A percentile compares a stretch with the other conserved stretches of the same genome.
Conservation (phyloP, 768 basidiomycete species). For the Boletus reticulatus region DNA sequence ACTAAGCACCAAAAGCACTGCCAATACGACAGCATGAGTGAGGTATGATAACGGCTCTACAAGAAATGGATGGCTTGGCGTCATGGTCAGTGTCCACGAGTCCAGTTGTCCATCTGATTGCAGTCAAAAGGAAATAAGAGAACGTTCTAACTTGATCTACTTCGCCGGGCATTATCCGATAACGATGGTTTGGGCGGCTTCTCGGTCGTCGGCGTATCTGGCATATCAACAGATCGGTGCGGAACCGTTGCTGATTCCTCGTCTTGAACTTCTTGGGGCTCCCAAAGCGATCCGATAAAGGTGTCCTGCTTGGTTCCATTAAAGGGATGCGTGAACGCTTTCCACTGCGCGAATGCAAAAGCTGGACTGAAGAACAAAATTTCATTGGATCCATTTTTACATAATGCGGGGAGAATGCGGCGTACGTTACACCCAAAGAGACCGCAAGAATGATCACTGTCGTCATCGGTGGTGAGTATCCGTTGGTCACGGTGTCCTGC, state of each 20-base stretch:
- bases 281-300: conserved; percentile 24
- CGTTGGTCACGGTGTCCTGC: conserved; percentile 47
- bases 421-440: conserved; percentile 58
- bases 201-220: conserved; percentile 20
- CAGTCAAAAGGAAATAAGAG: not conserved
- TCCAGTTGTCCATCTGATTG: not conserved
- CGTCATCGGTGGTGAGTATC: conserved; percentile 49
- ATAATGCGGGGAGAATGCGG: conserved; percentile 3
- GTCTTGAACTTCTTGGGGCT: conserved; percentile 22
- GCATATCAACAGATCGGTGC: conserved; percentile 7
- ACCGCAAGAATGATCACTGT: conserved; percentile 51
- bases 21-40: conserved; percentile 8
- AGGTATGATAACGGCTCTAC: conserved; percentile 22
- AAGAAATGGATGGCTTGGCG: not conserved
- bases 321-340: conserved; percentile 50
- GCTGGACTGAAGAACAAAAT: conserved; percentile 39
- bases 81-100: conserved; percentile 2
- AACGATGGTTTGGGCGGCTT: conserved; percentile 7
- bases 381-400: not conserved
- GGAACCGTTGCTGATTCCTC: conserved; percentile 19
- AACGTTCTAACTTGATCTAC: conserved; percentile 2
- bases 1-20: conserved; percentile 11
- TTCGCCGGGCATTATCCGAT: conserved; percentile 8
- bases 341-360: conserved; percentile 54
- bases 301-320: conserved; percentile 27